Evolutionary conservation across 2,329 filamentous ascomycete species (phyloP).

Genomic region (Chaetomium globosum): DNA sequence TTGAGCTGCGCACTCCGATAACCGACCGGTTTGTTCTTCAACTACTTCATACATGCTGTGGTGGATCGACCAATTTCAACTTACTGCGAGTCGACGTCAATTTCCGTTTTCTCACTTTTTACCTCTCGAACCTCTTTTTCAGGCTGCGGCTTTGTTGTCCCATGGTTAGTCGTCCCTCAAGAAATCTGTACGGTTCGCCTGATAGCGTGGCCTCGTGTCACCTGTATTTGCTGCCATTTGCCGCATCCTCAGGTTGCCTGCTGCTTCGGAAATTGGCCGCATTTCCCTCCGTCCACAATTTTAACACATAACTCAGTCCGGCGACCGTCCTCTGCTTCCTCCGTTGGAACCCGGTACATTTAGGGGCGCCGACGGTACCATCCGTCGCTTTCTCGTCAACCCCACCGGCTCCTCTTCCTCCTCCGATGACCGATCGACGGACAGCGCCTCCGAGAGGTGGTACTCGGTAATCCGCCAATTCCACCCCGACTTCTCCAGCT

Average conservation of each 20-base stretch:
- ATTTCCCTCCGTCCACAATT: not conserved
- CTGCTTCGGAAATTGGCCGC: not conserved
- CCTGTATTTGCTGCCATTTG: not conserved
- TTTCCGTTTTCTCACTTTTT: not conserved
- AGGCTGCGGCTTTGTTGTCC: conserved; percentile 38
- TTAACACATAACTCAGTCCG: conserved; percentile 37
- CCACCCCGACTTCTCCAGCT: conserved; percentile 40
- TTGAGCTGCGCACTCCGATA: conserved; percentile 5
- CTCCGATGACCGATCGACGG: conserved; percentile 41
- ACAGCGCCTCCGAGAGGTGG: conserved; percentile 49
- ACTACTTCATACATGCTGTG: not conserved
- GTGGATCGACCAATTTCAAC: not conserved
- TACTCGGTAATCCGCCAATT: conserved; percentile 49
- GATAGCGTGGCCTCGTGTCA: conserved; percentile 11
- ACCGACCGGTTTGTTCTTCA: not conserved
- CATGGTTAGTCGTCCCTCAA: conserved; percentile 39
- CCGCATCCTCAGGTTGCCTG: no score
- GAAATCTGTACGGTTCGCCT: not conserved
- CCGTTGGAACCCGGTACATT: conserved; percentile 22
- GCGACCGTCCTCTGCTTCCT: conserved; percentile 37
- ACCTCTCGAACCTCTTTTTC: not conserved
- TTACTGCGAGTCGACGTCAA: not conserved
- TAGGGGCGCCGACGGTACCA: conserved; percentile 37
- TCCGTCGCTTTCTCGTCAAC: conserved; percentile 33
- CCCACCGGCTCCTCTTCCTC: conserved; percentile 47